Evolutionary conservation across 352 stramenopile genomes (phyloP).

Genomic region (Sclerospora graminicola): DNA sequence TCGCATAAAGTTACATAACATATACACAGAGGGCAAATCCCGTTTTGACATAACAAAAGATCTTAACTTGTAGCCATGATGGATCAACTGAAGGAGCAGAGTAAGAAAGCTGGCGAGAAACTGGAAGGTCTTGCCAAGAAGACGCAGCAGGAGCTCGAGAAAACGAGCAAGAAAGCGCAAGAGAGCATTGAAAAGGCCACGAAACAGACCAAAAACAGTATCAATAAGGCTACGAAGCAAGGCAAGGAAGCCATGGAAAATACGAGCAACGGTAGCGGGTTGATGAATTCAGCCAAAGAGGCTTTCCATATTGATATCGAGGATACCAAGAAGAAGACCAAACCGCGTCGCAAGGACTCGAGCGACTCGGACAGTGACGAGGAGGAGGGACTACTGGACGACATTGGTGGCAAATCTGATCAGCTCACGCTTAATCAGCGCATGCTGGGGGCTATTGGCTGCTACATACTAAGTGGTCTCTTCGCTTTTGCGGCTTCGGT

Average conservation of each 20-base stretch:
- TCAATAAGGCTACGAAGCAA: slow-evolving; percentile 15
- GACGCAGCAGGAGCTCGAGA: slow-evolving; percentile 20
- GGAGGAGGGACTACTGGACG: slow-evolving; percentile 28
- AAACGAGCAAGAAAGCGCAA: slow-evolving; percentile 20
- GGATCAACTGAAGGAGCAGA: slow-evolving; percentile 35
- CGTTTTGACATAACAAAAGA: not conserved
- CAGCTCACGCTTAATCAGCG: slow-evolving; percentile 34
- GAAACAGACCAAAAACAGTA: slow-evolving; percentile 19
- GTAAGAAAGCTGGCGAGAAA: slow-evolving; percentile 27
- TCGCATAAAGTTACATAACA: too few relatives aligned
- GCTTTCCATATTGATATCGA: slow-evolving; percentile 31
- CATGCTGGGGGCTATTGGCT: slow-evolving; percentile 21
- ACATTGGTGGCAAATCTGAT: slow-evolving; percentile 26
- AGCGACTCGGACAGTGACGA: slow-evolving; percentile 29
- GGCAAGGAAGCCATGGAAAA: slow-evolving; percentile 15
- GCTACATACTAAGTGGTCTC: slow-evolving; percentile 26
- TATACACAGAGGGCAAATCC: too few relatives aligned
- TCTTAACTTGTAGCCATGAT: slow-evolving; percentile 15
- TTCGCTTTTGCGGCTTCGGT: slow-evolving; percentile 26
- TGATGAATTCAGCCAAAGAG: slow-evolving; percentile 18
- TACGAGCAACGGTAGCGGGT: slow-evolving; percentile 5
- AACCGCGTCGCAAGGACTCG: slow-evolving; percentile 17
- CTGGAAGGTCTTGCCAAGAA: slow-evolving; percentile 21
- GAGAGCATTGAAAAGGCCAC: slow-evolving; percentile 13
- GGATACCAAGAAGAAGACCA: slow-evolving; percentile 21